phyloP scores from a whole-genome alignment of 768 basidiomycete species.

The Russula foetens region DNA sequence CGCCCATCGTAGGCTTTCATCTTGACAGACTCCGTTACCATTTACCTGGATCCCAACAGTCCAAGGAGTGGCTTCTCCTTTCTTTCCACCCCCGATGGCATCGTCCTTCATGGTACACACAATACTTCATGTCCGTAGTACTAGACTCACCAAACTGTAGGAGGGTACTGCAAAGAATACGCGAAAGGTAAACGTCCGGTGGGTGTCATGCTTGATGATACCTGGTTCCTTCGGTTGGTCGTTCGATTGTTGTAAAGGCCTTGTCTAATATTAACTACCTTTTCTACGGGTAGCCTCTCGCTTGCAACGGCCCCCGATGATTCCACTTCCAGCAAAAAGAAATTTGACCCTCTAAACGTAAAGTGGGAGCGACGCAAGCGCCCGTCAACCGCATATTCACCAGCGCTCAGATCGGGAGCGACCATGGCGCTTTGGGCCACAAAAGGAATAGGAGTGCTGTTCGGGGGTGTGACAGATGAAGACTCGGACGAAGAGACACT shows the following conservation, averaged over 20 bases:
- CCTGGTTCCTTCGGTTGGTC: slow-evolving; percentile 73
- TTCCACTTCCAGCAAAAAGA: slow-evolving; percentile 28
- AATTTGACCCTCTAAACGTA: slow-evolving; percentile 40
- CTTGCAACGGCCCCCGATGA: slow-evolving; percentile 14
- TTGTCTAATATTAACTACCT: not conserved
- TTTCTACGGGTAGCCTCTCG: not conserved
- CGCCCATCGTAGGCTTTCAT: slow-evolving; percentile 57
- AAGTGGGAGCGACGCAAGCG: slow-evolving; percentile 88
- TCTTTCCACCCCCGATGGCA: slow-evolving; percentile 66
- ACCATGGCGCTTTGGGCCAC: slow-evolving; percentile 78
- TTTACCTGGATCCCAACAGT: slow-evolving; percentile 28
- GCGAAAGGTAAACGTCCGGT: slow-evolving; percentile 74
- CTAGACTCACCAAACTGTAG: slow-evolving; percentile 29
- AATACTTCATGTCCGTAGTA: not conserved
- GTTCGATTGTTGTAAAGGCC: not conserved
- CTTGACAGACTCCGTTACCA: not conserved
- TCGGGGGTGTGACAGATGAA: slow-evolving; percentile 86
- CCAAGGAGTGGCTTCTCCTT: slow-evolving; percentile 83
- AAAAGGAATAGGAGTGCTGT: slow-evolving; percentile 66
- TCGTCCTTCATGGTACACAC: slow-evolving; percentile 62
- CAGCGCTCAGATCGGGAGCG: slow-evolving; percentile 66
- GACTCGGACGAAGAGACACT: slow-evolving; percentile 78
- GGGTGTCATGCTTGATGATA: slow-evolving; percentile 85
- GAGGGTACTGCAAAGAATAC: slow-evolving; percentile 91
- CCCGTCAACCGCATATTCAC: slow-evolving; percentile 59